Percentiles rank a stretch among this genome's conserved stretches.
Conservation (phyloP, 164 flowering plant species). For the Litsea cubeba region DNA sequence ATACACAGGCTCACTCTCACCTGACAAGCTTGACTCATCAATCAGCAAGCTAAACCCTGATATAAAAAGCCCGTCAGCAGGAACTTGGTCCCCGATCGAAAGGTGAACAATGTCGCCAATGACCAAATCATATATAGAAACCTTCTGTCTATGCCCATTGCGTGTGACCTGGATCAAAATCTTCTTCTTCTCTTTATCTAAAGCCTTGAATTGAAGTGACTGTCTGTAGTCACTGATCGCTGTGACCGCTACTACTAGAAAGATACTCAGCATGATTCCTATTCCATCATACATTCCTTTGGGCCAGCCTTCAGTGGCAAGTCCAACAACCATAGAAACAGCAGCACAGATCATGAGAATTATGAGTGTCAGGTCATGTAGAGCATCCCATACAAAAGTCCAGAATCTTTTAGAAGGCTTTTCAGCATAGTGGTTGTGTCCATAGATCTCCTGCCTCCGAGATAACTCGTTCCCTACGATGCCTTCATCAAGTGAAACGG, state of each 20-base stretch:
- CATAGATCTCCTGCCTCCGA: constrained; percentile 31
- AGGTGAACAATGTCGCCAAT: constrained; percentile 51
- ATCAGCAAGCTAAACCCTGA: constrained; percentile 40
- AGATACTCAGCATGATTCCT: constrained; percentile 42
- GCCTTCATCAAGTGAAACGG: constrained; percentile 31
- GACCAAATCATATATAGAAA: constrained; percentile 44
- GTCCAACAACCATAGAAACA: constrained; percentile 43
- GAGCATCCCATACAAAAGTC: constrained; percentile 50
- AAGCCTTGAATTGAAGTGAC: constrained; percentile 41
- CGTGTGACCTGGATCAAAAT: constrained; percentile 40
- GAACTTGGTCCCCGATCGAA: constrained; percentile 49
- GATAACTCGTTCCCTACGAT: constrained; percentile 23
- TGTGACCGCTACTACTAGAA: constrained; percentile 43
- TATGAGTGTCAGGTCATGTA: constrained; percentile 47
- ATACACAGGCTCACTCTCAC: constrained; percentile 44
- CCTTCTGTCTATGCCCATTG: constrained; percentile 38
- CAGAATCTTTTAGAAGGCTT: constrained; percentile 42
- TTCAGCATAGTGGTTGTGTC: constrained; percentile 37
- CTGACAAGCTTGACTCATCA: constrained; percentile 53
- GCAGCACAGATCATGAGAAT: constrained; percentile 47
- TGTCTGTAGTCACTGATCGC: constrained; percentile 53
- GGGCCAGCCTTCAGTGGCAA: constrained; percentile 50
- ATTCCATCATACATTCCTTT: constrained; percentile 48
- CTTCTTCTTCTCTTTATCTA: constrained; percentile 50
- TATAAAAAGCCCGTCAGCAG: constrained; percentile 47